Base-by-base conservation (phyloP, 192 early-diverging fungal species). In the Rhizophagus clarus region DNA sequence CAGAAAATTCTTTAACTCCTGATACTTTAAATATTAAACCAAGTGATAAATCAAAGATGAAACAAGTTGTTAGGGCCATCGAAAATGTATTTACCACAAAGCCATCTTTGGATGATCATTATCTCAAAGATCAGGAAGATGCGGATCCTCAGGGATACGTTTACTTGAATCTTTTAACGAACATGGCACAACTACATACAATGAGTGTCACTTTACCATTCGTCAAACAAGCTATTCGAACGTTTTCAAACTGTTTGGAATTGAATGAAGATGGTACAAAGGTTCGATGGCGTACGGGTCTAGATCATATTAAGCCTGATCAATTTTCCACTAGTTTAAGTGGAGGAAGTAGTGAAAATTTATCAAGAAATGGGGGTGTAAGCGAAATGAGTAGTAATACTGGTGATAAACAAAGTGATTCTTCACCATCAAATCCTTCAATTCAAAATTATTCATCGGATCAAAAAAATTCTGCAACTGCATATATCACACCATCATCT, bases 11-110 rank as follows among this genome's bases (percentile, higher is more conserved):
- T 1, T 28, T 31, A 12, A n/a, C 37, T 15, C 49, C 32, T 1
- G 68, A 66, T 34, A 8, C 24, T 31, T 20, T 24, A 8, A n/a
- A 37, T 20, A 20, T 71, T 11, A 71, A 71, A 71, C 40, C 31
- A 71, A 71, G 20, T 61, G 47, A 72, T 68, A 79, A 79, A 70
- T 45, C n/a, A 14, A 56, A n/a, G 60, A 32, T 61, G 78, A 79
- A 29, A 47, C 68, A 62, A 31, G 68, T 72, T n/a, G 68, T 6
- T 17, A 64, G 20, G 31, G 63, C 45, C 3, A 51, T 64, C 1
- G 68, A 71, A 15, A 70, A 79, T 29, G 68, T 24, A 15, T 71
- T 61, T 20, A 34, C 70, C 5, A 72, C 69, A 11, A 71, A 79
- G 26, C 78, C 78, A 22, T 45, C 29, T 0, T n/a, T 34, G 4